Evolutionary conservation across 805 yeast species (phyloP).

Genomic region (Metschnikowia similis): DNA sequence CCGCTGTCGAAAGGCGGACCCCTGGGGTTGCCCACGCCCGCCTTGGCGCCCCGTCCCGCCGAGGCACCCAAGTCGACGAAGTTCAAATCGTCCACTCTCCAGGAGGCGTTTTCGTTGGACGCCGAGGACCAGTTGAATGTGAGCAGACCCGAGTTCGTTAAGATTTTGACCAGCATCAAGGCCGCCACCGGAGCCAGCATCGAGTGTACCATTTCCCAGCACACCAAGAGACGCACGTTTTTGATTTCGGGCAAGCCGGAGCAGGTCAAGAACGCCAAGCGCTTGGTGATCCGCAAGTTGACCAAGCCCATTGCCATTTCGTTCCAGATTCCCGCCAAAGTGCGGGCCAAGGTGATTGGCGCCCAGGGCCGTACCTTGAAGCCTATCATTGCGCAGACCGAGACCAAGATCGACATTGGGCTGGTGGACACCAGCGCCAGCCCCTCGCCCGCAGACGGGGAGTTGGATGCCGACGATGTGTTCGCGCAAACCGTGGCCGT

Average conservation of each 20-base stretch:
- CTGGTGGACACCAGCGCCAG: constrained; percentile 20
- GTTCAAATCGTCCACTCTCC: constrained; percentile 53
- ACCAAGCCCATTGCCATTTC: constrained; percentile 65
- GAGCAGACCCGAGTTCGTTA: constrained; percentile 61
- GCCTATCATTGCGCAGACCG: constrained; percentile 68
- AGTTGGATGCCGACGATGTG: constrained; percentile 56
- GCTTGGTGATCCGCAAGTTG: constrained; percentile 69
- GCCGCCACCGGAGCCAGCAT: constrained; percentile 58
- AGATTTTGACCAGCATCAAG: constrained; percentile 61
- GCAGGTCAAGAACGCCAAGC: constrained; percentile 64
- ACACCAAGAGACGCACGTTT: constrained; percentile 75
- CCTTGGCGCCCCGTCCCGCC: constrained; percentile 6
- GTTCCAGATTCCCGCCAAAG: constrained; percentile 68
- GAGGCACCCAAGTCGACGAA: constrained; percentile 18
- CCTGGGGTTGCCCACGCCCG: constrained; percentile 13
- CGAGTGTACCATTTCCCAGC: constrained; percentile 77
- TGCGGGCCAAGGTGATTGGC: constrained; percentile 80
- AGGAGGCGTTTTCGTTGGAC: constrained; percentile 75
- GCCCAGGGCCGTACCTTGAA: constrained; percentile 78
- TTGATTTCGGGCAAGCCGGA: constrained; percentile 71
- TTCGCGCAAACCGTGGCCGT: constrained; percentile 60
- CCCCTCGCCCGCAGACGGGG: constrained; percentile 16
- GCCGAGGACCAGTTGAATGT: constrained; percentile 63
- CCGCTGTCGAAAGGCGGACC: constrained; percentile 26
- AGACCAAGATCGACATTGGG: constrained; percentile 69